These are phyloP conservation scores for Xylaria sp. DNA, from an alignment of 2,329 filamentous ascomycete species.

Conservation along the genomic window DNA sequence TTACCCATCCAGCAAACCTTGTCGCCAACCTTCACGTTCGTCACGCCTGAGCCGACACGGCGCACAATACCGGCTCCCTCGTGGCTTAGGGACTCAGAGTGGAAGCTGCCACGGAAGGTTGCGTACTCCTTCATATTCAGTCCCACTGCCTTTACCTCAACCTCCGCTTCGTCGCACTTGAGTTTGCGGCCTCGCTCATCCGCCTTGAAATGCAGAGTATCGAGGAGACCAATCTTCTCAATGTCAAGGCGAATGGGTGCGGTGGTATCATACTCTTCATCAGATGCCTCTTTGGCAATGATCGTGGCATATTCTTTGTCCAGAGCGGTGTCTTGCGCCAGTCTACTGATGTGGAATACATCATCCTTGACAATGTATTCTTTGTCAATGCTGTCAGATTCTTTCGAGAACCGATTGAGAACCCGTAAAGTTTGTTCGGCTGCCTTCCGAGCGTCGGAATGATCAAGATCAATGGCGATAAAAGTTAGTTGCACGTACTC, in stretches of 20 bases:
- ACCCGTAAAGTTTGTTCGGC: constrained; percentile 16
- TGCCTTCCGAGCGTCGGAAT: constrained; percentile 17
- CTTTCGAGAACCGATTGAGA: constrained; percentile 20
- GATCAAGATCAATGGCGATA: constrained; percentile 27
- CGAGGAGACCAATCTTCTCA: constrained; percentile 36
- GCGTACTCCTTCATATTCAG: constrained; percentile 32
- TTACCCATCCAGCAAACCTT: constrained; percentile 50
- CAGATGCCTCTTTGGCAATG: constrained; percentile 25
- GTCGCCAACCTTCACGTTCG: constrained; percentile 36
- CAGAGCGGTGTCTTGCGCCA: constrained; percentile 27
- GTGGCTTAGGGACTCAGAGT: constrained; percentile 32
- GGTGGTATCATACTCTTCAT: constrained; percentile 21
- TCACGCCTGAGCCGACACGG: constrained; percentile 36
- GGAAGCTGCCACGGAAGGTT: constrained; percentile 31
- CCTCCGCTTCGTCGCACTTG: constrained; percentile 31
- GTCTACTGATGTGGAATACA: constrained; percentile 32
- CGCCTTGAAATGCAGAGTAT: constrained; percentile 34
- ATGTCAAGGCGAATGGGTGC: constrained; percentile 31
- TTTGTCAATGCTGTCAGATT: constrained; percentile 32
- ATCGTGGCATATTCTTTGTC: constrained; percentile 30
- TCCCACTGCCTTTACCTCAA: constrained; percentile 37
- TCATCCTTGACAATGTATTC: constrained; percentile 35
- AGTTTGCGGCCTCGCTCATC: constrained; percentile 24
- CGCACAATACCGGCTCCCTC: constrained; percentile 39
- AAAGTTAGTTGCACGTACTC: constrained; percentile 31